Base-by-base conservation (phyloP, 805 yeast genomes). In the Candida ficus region DNA sequence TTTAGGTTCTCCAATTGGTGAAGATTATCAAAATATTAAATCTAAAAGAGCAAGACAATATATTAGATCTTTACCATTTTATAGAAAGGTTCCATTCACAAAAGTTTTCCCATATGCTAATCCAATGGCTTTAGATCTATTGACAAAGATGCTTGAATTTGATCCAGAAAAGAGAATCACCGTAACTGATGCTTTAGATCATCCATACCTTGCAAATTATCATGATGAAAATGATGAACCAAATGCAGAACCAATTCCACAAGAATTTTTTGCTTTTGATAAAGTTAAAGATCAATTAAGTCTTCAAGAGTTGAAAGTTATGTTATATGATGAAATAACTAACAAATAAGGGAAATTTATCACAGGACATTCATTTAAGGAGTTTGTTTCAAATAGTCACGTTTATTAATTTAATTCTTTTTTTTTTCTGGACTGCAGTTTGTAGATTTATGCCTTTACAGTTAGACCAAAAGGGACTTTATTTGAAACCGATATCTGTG, bases 171-270 rank as follows among this genome's bases (percentile, higher is more conserved):
- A 83, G 54, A 71, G 98, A 56, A 82, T 90, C 46, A 77, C 90
- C 2, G 98, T 89, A 4, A 82, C 73, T 39, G 83, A 84, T 45
- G 96, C 97, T 0, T 71, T 91, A 35, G 65, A 73, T 49, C 98
- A 91, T 58, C 96, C 96, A 3, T 91, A 91, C 61, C 68, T 91
- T 39, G 65, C 72, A 37, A 75, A 84, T n/a, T 91, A 91, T 63
- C 98, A 91, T 61, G 98, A 91, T 56, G 95, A 96, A 4, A 78
- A 76, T 40, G 98, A 91, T 60, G 98, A 91, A 63, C 98, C 98
- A 0, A 71, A 70, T 29, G 89, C 93, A 27, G 77, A 78, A 16
- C 85, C 89, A 36, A 82, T 93, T 18, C 90, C 95, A 0, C 79
- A 80, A 30, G 89, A 83, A 50, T 89, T 91, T 60, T 91, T 93